These are phyloP conservation scores for Glarea lozoyensis DNA, from an alignment of 495 filamentous ascomycete genomes.

Conservation along the genomic window DNA sequence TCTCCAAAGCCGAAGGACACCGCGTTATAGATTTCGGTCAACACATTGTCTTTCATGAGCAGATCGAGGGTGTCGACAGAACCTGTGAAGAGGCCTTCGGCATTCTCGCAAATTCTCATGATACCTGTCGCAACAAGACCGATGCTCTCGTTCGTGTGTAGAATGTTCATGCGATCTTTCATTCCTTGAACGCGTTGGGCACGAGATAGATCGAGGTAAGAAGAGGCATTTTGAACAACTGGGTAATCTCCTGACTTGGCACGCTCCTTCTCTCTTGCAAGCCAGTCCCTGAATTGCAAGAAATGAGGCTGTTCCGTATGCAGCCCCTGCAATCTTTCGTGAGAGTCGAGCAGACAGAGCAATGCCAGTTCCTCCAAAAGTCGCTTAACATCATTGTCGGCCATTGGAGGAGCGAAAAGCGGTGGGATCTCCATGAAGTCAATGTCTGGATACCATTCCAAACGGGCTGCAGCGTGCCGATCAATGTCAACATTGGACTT, in stretches of 20 bases:
- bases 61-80: constrained; percentile 6
- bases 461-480: constrained; percentile 17
- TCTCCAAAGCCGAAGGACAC: background rate
- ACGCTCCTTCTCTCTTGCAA: background rate
- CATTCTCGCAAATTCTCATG: too few species aligned
- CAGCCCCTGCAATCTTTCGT: background rate
- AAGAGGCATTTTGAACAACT: too few species aligned
- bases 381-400: background rate
- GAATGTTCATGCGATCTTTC: too few species aligned
- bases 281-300: background rate
- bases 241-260: background rate
- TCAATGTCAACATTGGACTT: constrained; percentile 2
- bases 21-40: constrained; percentile 23
- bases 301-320: background rate
- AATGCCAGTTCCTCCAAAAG: background rate
- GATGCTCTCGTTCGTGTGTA: too few species aligned
- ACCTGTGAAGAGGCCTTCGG: constrained; percentile 11
- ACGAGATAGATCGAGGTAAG: too few species aligned
- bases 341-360: background rate
- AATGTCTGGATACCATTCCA: constrained; percentile 23
- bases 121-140: too few species aligned
- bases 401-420: constrained; percentile 1
- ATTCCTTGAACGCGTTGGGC: too few species aligned
- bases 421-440: constrained; percentile 19
- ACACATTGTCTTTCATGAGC: constrained; percentile 18